Evolutionary conservation across 192 early-diverging fungal genomes (phyloP), one percentile per base, ranked within the genome.

Genomic region (Obelidium mucronatum): DNA sequence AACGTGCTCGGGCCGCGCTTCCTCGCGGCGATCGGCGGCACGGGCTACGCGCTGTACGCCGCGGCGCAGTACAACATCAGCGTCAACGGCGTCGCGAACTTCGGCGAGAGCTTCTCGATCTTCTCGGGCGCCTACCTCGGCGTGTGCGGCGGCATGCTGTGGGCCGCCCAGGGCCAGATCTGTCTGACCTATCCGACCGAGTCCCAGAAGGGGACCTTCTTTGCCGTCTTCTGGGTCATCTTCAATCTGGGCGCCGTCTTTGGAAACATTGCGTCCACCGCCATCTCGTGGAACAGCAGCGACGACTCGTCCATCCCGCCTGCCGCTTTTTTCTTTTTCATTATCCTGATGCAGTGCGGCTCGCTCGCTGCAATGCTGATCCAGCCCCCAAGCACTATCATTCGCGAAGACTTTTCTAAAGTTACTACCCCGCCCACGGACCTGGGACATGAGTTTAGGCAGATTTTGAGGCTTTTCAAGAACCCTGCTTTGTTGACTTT

Each of bases 141-240:
- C 76, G 65, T 93, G 28, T 91, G 92, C 66, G 94, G 93, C 2
- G 93, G 92, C 64, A 88, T 96, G 73, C 81, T 93, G 61, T 79
- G 78, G 78, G 67, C 78, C 30, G 67, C 78, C 26, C 78, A 79
- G 62, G 78, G 93, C 39, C 88, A 91, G 80, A 93, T 96, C 73
- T 92, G 94, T 90, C 85, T 93, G 75, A 90, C 94, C 58, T 94
- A 96, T 78, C 93, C 94, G 34, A 80, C 80, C 17, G 93, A 95
- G 76, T 77, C 88, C 22, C 84, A 92, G 44, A 94, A 94, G 84
- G 93, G 92, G 40, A 87, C 84, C 68, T 93, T 84, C 80, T 93
- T 96, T 60, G 89, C 90, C n/a, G 83, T 91, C 40, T 96, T 96
- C 87, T 96, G 94, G 94, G 84, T 90, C 71, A 91, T 95, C 60